Percentiles rank a stretch among this genome's conserved stretches.
Conservation (phyloP, 192 early-diverging fungal genomes). For the Gigaspora rosea region DNA sequence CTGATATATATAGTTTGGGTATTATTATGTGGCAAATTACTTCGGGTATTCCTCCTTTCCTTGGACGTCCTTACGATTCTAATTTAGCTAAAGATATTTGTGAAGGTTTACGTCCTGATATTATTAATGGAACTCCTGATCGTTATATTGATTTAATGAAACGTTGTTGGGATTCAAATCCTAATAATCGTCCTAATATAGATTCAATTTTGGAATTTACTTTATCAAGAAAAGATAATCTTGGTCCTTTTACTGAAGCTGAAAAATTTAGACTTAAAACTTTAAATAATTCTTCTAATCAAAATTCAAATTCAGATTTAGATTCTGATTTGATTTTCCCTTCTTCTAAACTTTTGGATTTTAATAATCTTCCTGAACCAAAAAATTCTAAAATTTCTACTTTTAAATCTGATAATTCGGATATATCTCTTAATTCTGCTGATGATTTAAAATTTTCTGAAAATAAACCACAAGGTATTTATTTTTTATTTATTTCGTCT, state of each 20-base stretch:
- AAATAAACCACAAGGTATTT: no score
- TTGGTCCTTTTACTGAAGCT: not conserved
- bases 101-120: not conserved
- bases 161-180: slow-evolving; percentile 8
- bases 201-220: not conserved
- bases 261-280: not conserved
- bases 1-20: slow-evolving; percentile 16
- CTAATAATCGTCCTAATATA: not conserved
- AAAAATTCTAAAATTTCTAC: no score
- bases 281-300: not conserved
- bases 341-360: no score
- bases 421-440: no score
- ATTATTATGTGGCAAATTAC: slow-evolving; percentile 10
- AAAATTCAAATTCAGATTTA: no score
- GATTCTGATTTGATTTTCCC: no score
- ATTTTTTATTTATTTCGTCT: no score
- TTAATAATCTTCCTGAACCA: no score
- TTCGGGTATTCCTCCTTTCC: not conserved
- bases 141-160: slow-evolving; percentile 2
- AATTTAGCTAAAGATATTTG: not conserved
- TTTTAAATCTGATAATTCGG: no score
- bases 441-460: no score
- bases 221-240: not conserved
- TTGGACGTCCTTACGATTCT: not conserved
- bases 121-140: not conserved